Evolutionary conservation across 2,329 filamentous ascomycete species (phyloP).

Genomic region (Ascochyta pisi): DNA sequence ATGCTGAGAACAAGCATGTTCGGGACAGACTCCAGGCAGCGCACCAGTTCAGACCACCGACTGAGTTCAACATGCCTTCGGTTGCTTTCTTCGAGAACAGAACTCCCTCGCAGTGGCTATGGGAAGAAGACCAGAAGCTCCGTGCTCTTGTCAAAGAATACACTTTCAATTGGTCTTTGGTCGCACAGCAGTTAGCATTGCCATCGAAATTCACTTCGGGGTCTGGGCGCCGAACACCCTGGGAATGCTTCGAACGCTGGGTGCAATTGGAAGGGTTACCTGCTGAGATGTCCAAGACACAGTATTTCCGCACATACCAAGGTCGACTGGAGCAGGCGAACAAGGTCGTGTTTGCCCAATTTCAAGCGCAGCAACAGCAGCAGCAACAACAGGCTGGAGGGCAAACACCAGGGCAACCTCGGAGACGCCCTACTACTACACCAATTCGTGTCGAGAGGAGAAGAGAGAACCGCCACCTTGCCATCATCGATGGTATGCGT

Average conservation of each 20-base stretch:
- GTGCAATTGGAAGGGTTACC: constrained; percentile 89
- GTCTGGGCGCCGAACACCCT: constrained; percentile 87
- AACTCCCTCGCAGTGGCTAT: constrained; percentile 88
- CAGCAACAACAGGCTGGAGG: constrained; percentile 60
- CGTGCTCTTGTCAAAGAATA: constrained; percentile 86
- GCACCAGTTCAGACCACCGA: constrained; percentile 91
- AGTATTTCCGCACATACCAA: constrained; percentile 85
- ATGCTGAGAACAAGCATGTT: constrained; percentile 86
- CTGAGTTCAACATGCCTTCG: constrained; percentile 88
- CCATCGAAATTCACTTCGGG: constrained; percentile 82
- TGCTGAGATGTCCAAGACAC: constrained; percentile 90
- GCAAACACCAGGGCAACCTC: constrained; percentile 57
- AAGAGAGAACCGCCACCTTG: constrained; percentile 84
- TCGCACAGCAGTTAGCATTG: constrained; percentile 78
- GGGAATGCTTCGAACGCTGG: constrained; percentile 99
- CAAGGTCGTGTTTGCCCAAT: constrained; percentile 64
- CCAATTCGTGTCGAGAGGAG: constrained; percentile 87
- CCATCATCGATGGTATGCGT: constrained; percentile 91
- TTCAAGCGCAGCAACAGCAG: constrained; percentile 62
- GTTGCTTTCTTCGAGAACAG: constrained; percentile 90
- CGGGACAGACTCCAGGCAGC: constrained; percentile 88
- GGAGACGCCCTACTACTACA: constrained; percentile 71
- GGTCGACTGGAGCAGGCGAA: constrained; percentile 68
- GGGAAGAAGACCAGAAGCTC: constrained; percentile 88
- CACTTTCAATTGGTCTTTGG: constrained; percentile 97